Evolutionary conservation across 2,329 filamentous ascomycete species (phyloP), one percentile per base, ranked within the genome.

Genomic region (Trichoderma semiorbis): DNA sequence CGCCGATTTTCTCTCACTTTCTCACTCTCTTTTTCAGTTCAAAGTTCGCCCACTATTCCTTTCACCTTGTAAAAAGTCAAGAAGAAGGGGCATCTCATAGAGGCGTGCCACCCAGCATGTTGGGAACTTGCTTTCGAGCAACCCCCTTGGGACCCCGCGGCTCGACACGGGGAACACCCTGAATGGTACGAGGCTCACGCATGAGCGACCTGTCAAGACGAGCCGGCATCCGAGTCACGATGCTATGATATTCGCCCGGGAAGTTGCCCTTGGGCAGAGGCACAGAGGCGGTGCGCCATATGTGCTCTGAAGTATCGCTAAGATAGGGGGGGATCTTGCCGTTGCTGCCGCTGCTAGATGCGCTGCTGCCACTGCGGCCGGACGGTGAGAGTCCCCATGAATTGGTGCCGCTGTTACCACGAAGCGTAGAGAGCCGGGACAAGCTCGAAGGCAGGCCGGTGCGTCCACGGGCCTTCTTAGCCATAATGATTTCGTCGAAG

Each of bases 161-260:
- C 72, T 88, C 87, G 21, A 87, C 85, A 39, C 88, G 84, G 28
- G 94, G 94, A n/a, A 94, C 90, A 43, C 95, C 95, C 80, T 97
- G 94, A 50, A 97, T 95, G 74, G 93, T 90, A 72, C 95, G 89
- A 34, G 95, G 95, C 81, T 98, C 95, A 80, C 94, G 93, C 94
- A 98, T 97, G 61, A 98, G 85, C 16, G 90, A 88, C 5, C 91
- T 88, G 77, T 99, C 96, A 11, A 99, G 87, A 78, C 93, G 95
- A 8, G 93, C 90, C 6, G 96, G 96, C 47, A 93, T 90, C 75
- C 90, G 83, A 14, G 89, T 89, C 69, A 89, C 84, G 16, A 90
- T 84, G 36, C 85, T 81, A 72, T 86, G 85, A 81, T 92, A 92
- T 75, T 91, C 88, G 72, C 88, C 88, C 0, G 87, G 84, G 74